These are phyloP conservation scores for Yarrowia divulgata DNA, from an alignment of 805 yeast species.

Conservation along the genomic window DNA sequence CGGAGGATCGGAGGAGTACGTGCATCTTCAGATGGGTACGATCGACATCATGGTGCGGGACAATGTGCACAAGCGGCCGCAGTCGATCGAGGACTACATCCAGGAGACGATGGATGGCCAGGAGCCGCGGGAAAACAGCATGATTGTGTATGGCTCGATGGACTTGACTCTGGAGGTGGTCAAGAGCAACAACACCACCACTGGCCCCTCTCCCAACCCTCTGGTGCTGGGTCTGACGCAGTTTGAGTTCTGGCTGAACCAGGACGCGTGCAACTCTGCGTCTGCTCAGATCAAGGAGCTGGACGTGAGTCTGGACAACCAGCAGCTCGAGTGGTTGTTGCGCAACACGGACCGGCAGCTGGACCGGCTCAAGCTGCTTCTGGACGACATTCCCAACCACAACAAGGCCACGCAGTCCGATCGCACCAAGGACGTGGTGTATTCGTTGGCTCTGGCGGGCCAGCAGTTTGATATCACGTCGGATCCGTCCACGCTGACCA, in stretches of 20 bases:
- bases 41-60: conserved; percentile 43
- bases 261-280: conserved; percentile 42
- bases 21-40: conserved; percentile 41
- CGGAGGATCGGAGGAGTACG: conserved; percentile 40
- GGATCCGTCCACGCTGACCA: conserved; percentile 89
- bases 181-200: conserved; percentile 10
- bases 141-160: conserved; percentile 28
- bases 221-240: conserved; percentile 47
- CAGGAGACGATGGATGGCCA: conserved; percentile 37
- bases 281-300: conserved; percentile 48
- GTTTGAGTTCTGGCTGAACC: conserved; percentile 51
- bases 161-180: conserved; percentile 37
- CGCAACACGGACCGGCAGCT: conserved; percentile 27
- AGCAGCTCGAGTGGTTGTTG: conserved; percentile 51
- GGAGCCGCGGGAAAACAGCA: conserved; percentile 3
- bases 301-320: conserved; percentile 49
- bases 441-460: conserved; percentile 58
- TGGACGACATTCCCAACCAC: conserved; percentile 12
- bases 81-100: conserved; percentile 42
- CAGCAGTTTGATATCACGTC: conserved; percentile 64
- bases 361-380: conserved; percentile 9
- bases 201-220: conserved; percentile 43
- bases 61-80: conserved; percentile 34
- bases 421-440: conserved; percentile 50
- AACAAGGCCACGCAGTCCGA: conserved; percentile 13